These are phyloP conservation scores for Alternaria gaisen DNA, from an alignment of 2,329 filamentous ascomycete species.

Conservation along the genomic window DNA sequence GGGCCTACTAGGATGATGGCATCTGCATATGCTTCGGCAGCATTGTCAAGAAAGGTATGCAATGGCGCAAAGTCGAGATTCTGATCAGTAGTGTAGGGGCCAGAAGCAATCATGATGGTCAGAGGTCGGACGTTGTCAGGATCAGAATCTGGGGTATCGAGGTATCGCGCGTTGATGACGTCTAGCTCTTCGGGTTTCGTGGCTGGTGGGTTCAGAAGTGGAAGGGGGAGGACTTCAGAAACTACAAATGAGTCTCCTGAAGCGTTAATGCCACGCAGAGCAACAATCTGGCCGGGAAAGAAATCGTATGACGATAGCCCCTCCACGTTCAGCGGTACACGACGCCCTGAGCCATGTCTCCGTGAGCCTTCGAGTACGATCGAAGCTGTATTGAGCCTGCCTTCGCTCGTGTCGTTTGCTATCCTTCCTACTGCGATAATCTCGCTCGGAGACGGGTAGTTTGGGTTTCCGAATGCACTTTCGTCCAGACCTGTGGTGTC, in stretches of 20 bases:
- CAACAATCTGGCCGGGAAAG: conserved; percentile 94
- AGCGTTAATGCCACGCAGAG: conserved; percentile 84
- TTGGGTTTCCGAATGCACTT: conserved; percentile 84
- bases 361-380: conserved; percentile 89
- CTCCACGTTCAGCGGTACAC: conserved; percentile 81
- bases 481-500: conserved; percentile 80
- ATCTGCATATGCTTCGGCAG: conserved; percentile 78
- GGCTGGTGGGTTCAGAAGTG: conserved; percentile 77
- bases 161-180: conserved; percentile 73
- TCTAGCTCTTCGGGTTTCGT: conserved; percentile 73
- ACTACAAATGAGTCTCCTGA: conserved; percentile 85
- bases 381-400: conserved; percentile 84
- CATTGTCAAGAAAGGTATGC: conserved; percentile 79
- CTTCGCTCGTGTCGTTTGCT: conserved; percentile 85
- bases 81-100: conserved; percentile 91
- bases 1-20: conserved; percentile 82
- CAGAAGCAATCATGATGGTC: conserved; percentile 79
- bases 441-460: conserved; percentile 82
- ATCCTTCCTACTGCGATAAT: conserved; percentile 92
- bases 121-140: conserved; percentile 67
- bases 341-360: conserved; percentile 80
- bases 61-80: conserved; percentile 91
- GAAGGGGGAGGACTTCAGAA: conserved; percentile 76
- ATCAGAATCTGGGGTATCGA: conserved; percentile 66
- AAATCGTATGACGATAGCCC: conserved; percentile 77